Base-by-base conservation (phyloP, 495 filamentous ascomycete genomes). In the Terfezia claveryi region DNA sequence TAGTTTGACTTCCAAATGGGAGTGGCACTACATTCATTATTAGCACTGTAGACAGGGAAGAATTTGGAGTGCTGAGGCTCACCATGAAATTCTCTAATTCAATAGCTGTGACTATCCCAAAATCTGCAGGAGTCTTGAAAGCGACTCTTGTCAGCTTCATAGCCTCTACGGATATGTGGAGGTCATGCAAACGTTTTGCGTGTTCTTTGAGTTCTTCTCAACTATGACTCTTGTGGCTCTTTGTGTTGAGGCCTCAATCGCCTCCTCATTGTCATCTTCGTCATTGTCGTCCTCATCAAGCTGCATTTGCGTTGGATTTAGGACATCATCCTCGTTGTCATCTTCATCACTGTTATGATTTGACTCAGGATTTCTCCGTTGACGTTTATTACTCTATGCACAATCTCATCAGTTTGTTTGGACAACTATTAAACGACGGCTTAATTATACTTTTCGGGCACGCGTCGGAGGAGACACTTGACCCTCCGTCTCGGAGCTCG, bases 1-100 rank as follows among this genome's bases (percentile, higher is more conserved):
- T 16, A 99, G 72, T 41, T 82, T 76, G 51, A 93, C 81, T 54
- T 80, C 74, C 14, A 96, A 77, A 56, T 79, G 79, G 16, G 74
- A 69, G 63, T 99, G 91, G 62, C 89, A 95, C 91, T 46, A 20
- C 3, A 14, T 14, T 46, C 1, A 46, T 46, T 46, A 46, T 46
- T 46, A 46, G 41, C 17, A 6, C 41, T 14, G 41, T 14, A 14
- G 1, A 46, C 41, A 20, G 27, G 8, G 41, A 2, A 14, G 41
- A 46, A 27, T 38, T 10, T 23, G 20, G 2, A 20, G 20, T 20
- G 20, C 20, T 20, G 14, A 36, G 37, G 54, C 52, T 37, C 38
- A 65, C 62, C 62, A 65, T 65, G 32, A 65, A 65, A 52, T 65
- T 65, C 46, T 65, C 62, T n/a, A 63, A 65, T 51, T 59, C 59